Evolutionary conservation across 2,329 filamentous ascomycete species (phyloP).

Genomic region (Hyphodiscus sp.): DNA sequence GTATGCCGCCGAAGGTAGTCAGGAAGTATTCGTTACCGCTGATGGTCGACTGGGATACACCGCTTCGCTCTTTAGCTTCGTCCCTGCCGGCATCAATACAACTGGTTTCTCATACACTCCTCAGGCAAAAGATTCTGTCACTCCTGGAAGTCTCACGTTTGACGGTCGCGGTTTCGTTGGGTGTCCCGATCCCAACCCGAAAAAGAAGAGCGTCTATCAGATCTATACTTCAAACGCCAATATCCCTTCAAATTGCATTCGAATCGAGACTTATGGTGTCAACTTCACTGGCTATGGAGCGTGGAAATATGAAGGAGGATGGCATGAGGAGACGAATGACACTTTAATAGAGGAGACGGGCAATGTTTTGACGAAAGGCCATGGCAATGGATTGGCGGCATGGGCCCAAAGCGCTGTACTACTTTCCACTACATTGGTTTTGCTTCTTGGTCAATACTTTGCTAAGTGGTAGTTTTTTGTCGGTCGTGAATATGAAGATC

Average conservation of each 20-base stretch:
- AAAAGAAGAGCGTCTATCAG: not conserved
- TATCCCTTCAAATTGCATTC: not conserved
- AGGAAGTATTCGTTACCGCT: conserved; percentile 50
- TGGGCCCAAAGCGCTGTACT: too few relatives aligned
- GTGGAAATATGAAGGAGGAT: not conserved
- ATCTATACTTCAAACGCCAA: not conserved
- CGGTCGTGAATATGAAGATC: too few relatives aligned
- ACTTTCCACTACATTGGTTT: too few relatives aligned
- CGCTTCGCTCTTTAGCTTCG: conserved; percentile 27
- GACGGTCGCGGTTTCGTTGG: not conserved
- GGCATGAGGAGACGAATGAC: too few relatives aligned
- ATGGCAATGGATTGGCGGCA: too few relatives aligned
- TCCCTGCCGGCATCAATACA: not conserved
- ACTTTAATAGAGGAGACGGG: not conserved
- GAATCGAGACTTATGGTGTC: not conserved
- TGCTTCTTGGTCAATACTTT: too few relatives aligned
- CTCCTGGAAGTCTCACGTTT: not conserved
- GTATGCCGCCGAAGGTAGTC: conserved; percentile 40
- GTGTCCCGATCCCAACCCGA: not conserved
- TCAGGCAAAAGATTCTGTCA: not conserved
- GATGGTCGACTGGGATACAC: conserved; percentile 51
- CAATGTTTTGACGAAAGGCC: not conserved
- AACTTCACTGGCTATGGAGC: not conserved
- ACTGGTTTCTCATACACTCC: not conserved
- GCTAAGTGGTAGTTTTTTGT: too few relatives aligned